Base-by-base conservation (phyloP, 257 asterid species). In the Anisodus tanguticus region DNA sequence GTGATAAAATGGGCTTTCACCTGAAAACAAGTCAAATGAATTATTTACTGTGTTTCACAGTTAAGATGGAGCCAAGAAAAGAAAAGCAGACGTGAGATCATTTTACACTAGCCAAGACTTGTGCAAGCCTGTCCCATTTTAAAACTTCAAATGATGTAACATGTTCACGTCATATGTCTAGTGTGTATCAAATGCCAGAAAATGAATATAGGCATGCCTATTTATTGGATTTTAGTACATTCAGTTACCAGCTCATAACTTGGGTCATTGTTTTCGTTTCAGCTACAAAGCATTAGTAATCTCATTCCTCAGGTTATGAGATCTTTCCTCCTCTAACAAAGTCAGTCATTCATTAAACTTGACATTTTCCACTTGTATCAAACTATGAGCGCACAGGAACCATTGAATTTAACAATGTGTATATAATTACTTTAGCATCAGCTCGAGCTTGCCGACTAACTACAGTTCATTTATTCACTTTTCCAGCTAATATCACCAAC, bases 381-480 rank as follows among this genome's bases (percentile, higher is more conserved):
- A 47, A 47, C n/a, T 64, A 31, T 47, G 43, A 72, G 41, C 19
- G 39, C 80, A 72, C 80, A 3, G 9, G 80, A 10, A 45, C 39
- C 80, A 72, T 72, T 45, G n/a, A 45, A 19, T 45, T 53, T 47
- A 72, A 72, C 80, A 47, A n/a, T 72, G 47, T 45, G 59, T 12
- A 39, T 12, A 22, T 74, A 74, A 74, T 49, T n/a, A 5, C 60
- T 47, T 74, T 74, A 49, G 80, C 11, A 49, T 49, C 80, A 74
- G 41, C 19, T 12, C 15, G 19, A 74, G 37, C 80, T 74, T 74
- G 47, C 59, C 9, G 41, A 49, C 11, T 74, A 47, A 47, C 43
- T 74, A 49, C 35, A 49, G 80, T 47, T 72, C 80, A 74, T 53
- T n/a, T 11, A 72, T 19, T 72, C 43, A 74, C 80, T n/a, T 43